Evolutionary conservation across 176 grass and related monocot genomes (phyloP).

Genomic region (Carex cristatella): DNA sequence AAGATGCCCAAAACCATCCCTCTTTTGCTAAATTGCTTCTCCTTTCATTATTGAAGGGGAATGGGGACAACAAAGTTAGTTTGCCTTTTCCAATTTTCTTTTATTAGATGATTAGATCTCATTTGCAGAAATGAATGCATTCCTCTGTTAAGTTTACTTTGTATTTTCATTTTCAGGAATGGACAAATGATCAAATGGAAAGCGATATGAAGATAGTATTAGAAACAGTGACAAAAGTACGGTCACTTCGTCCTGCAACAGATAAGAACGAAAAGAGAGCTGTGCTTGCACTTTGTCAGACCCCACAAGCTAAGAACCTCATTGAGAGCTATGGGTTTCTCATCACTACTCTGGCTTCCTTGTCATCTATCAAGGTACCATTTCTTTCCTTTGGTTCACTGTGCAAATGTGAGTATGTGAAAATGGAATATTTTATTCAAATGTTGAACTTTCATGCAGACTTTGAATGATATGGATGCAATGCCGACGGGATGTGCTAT

Average conservation of each 20-base stretch:
- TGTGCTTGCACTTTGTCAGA: constrained; percentile 61
- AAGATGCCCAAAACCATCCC: not conserved
- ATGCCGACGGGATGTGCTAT: constrained; percentile 60
- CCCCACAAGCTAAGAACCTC: constrained; percentile 29
- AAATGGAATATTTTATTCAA: not conserved
- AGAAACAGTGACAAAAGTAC: constrained; percentile 55
- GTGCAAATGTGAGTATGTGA: not conserved
- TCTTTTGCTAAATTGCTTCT: not conserved
- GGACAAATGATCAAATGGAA: constrained; percentile 69
- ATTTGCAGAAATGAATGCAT: not conserved
- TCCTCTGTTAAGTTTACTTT: not conserved
- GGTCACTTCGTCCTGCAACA: constrained; percentile 56
- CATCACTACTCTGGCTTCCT: constrained; percentile 50
- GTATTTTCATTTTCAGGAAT: constrained; percentile 39
- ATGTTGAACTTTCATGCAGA: constrained; percentile 17
- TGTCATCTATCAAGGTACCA: constrained; percentile 62
- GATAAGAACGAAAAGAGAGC: constrained; percentile 64
- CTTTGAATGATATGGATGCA: constrained; percentile 45
- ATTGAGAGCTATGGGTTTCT: constrained; percentile 50
- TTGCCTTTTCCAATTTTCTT: constrained; percentile 18
- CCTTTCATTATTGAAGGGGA: not conserved
- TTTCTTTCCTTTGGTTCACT: constrained; percentile 1
- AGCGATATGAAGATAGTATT: constrained; percentile 58
- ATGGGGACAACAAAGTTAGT: not conserved
- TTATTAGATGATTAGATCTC: constrained; percentile 15